Conservation (phyloP, 345 rosid species). For the Iberis pinnata region DNA sequence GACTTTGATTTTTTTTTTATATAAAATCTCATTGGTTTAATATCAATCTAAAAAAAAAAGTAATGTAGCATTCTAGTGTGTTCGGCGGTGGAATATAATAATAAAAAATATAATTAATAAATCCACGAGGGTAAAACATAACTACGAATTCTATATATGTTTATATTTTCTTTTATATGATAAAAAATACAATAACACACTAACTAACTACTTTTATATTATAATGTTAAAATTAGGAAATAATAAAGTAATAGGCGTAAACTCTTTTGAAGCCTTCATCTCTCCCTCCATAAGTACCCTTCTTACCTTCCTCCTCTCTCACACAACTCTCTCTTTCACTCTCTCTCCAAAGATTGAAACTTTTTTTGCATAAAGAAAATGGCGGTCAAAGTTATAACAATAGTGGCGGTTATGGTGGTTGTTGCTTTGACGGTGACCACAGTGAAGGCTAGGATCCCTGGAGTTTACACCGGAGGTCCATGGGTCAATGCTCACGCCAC, state of each 20-base stretch:
- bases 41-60: too few species aligned
- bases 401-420: slow-evolving; percentile 17
- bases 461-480: slow-evolving; percentile 50
- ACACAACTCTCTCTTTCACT: slow-evolving; percentile 18
- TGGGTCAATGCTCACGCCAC: slow-evolving; percentile 84
- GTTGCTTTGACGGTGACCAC: slow-evolving; percentile 9
- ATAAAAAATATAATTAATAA: neutral
- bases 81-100: slow-evolving; percentile 25
- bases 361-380: slow-evolving; percentile 11
- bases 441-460: slow-evolving; percentile 54
- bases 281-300: slow-evolving; percentile 27
- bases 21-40: too few species aligned
- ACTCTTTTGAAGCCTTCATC: neutral
- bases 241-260: slow-evolving; percentile 21
- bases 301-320: slow-evolving; percentile 11
- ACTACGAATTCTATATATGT: neutral
- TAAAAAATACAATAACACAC: neutral
- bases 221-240: neutral
- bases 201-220: neutral
- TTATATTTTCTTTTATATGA: neutral
- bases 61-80: slow-evolving; percentile 10
- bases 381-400: slow-evolving; percentile 17
- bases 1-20: too few species aligned
- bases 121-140: slow-evolving; percentile 2
- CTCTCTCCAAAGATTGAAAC: neutral